Percentiles rank a stretch among this genome's conserved stretches.
These are phyloP conservation scores for Penicillium atrosanguineum DNA, from an alignment of 495 filamentous ascomycete genomes.

Conservation along the genomic window DNA sequence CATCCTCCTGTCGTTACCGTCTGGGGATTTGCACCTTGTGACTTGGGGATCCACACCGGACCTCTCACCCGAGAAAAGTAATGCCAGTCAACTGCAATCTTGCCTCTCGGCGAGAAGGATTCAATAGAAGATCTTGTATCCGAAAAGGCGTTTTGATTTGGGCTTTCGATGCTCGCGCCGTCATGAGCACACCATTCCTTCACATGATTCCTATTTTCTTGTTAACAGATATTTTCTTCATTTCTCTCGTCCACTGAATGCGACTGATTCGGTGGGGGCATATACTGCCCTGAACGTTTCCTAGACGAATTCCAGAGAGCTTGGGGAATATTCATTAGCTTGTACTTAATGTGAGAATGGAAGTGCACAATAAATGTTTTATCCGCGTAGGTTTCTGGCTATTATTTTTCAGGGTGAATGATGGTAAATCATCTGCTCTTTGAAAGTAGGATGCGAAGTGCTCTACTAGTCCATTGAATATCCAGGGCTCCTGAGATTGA, in stretches of 20 bases:
- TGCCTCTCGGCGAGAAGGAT: not conserved
- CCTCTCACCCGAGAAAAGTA: not conserved
- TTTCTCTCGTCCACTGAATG: not conserved
- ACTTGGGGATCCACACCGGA: not conserved
- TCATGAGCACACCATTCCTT: slow-evolving; percentile 14
- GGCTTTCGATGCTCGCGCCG: slow-evolving; percentile 7
- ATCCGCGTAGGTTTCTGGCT: too few relatives aligned
- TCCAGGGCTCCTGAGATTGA: too few relatives aligned
- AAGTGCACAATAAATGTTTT: not conserved
- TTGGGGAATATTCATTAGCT: slow-evolving; percentile 17
- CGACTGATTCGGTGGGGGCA: not conserved
- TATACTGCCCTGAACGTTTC: not conserved
- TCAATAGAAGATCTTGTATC: slow-evolving; percentile 6
- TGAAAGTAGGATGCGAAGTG: too few relatives aligned
- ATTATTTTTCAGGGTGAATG: too few relatives aligned
- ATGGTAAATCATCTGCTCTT: too few relatives aligned
- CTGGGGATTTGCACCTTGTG: not conserved
- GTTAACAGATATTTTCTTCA: not conserved
- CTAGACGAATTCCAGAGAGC: slow-evolving; percentile 5
- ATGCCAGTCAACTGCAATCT: not conserved
- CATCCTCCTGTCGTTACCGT: not conserved
- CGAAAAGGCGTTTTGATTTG: slow-evolving; percentile 27
- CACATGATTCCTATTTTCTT: slow-evolving; percentile 12
- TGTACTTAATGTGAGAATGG: slow-evolving; percentile 40
- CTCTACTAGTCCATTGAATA: too few relatives aligned